Percentiles rank a stretch among this genome's conserved stretches.
Evolutionary conservation across 108 stramenopile species (phyloP).

Genomic region (Aurantiochytrium sp.): DNA sequence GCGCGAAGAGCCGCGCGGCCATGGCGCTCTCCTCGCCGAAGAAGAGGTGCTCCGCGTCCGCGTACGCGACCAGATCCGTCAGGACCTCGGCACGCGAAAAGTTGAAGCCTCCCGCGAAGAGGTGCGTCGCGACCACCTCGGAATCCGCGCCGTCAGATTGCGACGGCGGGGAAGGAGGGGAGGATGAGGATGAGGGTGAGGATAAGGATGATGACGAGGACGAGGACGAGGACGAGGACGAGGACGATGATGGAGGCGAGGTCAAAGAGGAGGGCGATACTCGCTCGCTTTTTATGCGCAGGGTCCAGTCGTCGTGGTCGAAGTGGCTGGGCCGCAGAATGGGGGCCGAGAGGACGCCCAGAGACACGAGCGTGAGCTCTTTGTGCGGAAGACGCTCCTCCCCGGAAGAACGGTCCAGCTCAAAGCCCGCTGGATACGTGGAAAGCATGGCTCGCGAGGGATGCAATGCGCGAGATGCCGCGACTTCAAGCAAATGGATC

Average conservation of each 20-base stretch:
- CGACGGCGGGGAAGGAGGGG: no score
- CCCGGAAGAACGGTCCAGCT: neutral
- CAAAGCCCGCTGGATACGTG: conserved; percentile 53
- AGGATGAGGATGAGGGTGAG: no score
- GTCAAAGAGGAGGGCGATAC: no score
- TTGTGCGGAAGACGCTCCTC: neutral
- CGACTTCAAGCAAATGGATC: neutral
- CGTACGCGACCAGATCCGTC: conserved; percentile 61
- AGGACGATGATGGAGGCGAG: no score
- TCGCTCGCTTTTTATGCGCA: neutral
- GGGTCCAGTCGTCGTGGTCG: neutral
- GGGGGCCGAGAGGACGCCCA: neutral
- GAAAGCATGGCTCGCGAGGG: conserved; percentile 38
- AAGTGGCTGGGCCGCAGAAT: neutral
- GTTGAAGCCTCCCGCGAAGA: conserved; percentile 67
- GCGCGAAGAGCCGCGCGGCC: conserved; percentile 66
- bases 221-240: no score
- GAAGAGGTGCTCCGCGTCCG: conserved; percentile 57
- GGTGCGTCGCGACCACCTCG: neutral
- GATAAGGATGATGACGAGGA: no score
- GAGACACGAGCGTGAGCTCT: neutral
- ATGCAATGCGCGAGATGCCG: neutral
- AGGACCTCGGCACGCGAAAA: conserved; percentile 52
- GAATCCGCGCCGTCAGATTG: neutral
- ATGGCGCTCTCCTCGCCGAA: conserved; percentile 78